Conservation (phyloP, 169 alveolate species). For the Toxoplasma gondii region DNA sequence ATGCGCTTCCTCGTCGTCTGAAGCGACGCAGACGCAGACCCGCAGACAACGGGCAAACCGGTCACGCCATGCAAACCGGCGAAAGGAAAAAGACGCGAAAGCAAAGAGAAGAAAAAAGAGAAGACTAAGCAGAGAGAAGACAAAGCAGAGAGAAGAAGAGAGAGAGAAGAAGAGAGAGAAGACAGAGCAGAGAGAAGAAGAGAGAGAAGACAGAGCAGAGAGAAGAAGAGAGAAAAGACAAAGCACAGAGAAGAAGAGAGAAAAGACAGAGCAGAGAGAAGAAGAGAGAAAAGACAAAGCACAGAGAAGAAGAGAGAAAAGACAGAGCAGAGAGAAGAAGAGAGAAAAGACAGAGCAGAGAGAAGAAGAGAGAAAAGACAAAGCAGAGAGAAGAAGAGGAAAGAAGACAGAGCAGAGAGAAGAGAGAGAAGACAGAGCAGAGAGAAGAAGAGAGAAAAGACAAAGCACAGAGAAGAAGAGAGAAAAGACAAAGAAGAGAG, state of each 20-base stretch:
- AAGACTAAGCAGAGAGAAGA: not conserved
- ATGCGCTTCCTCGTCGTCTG: constrained; percentile 46
- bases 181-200: not conserved
- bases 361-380: not conserved
- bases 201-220: not conserved
- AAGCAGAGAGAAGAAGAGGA: not conserved
- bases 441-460: too few relatives aligned
- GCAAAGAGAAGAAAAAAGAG: not conserved
- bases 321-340: too few relatives aligned
- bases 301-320: too few relatives aligned
- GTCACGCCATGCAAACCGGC: not conserved
- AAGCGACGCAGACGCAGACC: not conserved
- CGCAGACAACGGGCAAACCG: not conserved
- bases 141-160: not conserved
- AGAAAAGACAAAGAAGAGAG: too few relatives aligned
- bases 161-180: not conserved
- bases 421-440: too few relatives aligned
- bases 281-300: too few relatives aligned
- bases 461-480: too few relatives aligned
- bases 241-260: too few relatives aligned
- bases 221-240: not conserved
- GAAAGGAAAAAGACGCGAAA: not conserved
- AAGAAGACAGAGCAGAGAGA: too few relatives aligned
- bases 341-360: too few relatives aligned
- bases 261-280: too few relatives aligned